Evolutionary conservation across 1,139 yeast species (phyloP), one percentile per base, ranked within the genome.

Genomic region (Hansenula lynferdii): DNA sequence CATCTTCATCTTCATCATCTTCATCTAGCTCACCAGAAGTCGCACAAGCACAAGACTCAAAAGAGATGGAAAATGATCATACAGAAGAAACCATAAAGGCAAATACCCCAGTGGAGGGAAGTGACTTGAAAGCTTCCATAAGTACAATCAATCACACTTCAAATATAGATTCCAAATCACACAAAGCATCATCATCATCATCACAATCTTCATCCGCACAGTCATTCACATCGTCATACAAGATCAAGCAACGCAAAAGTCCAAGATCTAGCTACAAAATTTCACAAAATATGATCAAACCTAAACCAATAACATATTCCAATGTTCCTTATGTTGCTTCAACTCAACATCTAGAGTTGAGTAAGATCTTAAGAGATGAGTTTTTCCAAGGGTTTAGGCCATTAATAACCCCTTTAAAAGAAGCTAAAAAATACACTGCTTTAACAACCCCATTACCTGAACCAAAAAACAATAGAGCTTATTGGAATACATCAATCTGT

Each of bases 331-430:
- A 53, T 8, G 56, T 51, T 16, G 45, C 51, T 40, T 45, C 55
- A 1, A 51, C 55, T 10, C 50, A 49, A 22, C 48, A 52, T 25
- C 40, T 51, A 4, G 53, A 50, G 19, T 31, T 35, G 6, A 28
- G 40, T 25, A 21, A 40, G 6, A 26, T 51, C 15, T 48, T 42
- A 28, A 35, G 34, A 10, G 57, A 53, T 18, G 38, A 47, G 9
- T 46, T 53, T 28, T 49, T 39, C 23, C 42, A 47, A 24, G 53
- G 51, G 7, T 51, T 36, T 34, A 50, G 54, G 47, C 57, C 57
- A 6, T 34, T 53, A 10, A 33, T 50, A 21, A 40, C 53, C 1
- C 57, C 57, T 14, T 31, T 53, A 3, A 43, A 41, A 33, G 44
- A 50, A 20, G 10, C 37, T 39, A 3, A 31, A 41, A 8, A 45